Evolutionary conservation across 257 asterid species (phyloP).

Genomic region (Lycium ferocissimum): DNA sequence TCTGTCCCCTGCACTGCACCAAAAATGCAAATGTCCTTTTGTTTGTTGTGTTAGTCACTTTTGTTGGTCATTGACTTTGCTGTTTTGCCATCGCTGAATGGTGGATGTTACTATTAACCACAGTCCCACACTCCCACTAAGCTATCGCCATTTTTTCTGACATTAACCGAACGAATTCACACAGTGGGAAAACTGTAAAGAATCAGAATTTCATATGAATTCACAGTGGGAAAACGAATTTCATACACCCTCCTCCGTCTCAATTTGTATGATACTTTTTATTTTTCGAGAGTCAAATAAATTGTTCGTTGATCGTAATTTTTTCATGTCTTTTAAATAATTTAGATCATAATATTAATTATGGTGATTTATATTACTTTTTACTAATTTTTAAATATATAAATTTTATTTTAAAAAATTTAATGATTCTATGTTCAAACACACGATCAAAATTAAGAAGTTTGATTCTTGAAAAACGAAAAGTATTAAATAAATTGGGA

Average conservation of each 20-base stretch:
- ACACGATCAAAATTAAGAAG: too few species aligned
- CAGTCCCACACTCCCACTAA: neutral
- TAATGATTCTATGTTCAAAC: too few species aligned
- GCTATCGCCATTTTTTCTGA: neutral
- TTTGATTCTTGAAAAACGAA: too few species aligned
- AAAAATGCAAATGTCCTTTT: neutral
- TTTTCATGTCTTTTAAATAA: too few species aligned
- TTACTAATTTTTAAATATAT: too few species aligned
- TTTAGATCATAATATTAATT: too few species aligned
- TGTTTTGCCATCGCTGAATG: neutral
- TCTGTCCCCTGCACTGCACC: neutral
- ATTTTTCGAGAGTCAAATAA: too few species aligned
- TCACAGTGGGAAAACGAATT: neutral
- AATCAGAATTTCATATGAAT: neutral
- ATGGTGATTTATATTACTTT: too few species aligned
- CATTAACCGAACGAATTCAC: neutral
- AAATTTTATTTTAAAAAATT: too few species aligned
- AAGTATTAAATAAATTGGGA: too few species aligned
- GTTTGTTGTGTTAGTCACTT: neutral
- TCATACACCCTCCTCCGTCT: neutral
- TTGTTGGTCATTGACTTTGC: conserved; percentile 9
- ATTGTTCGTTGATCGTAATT: too few species aligned
- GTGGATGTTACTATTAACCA: neutral
- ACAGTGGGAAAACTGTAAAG: neutral
- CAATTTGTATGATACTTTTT: too few species aligned